Evolutionary conservation across 1,139 yeast genomes (phyloP).

Genomic region (Candida sp.): DNA sequence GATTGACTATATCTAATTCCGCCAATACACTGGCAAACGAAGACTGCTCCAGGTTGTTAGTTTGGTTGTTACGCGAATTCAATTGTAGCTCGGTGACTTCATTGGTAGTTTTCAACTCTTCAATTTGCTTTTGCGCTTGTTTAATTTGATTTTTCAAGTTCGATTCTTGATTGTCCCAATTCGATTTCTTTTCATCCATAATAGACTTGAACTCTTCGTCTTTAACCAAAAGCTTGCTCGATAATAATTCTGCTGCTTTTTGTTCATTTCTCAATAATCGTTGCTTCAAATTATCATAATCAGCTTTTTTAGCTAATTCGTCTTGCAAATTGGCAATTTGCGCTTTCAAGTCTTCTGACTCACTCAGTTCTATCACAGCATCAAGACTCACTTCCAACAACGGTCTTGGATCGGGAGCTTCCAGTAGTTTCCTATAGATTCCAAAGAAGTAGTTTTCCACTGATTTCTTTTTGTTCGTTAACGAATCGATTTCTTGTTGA

Average conservation of each 20-base stretch:
- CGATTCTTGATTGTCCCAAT: slow-evolving; percentile 54
- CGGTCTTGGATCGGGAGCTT: slow-evolving; percentile 93
- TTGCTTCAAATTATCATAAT: slow-evolving; percentile 72
- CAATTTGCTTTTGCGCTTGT: slow-evolving; percentile 46
- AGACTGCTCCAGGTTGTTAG: slow-evolving; percentile 7
- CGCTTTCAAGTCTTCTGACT: slow-evolving; percentile 46
- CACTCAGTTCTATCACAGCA: slow-evolving; percentile 58
- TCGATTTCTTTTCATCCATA: slow-evolving; percentile 60
- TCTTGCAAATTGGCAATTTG: slow-evolving; percentile 59
- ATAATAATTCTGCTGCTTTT: slow-evolving; percentile 49
- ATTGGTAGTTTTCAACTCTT: slow-evolving; percentile 53
- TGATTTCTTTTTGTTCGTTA: slow-evolving; percentile 73
- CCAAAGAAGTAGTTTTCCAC: slow-evolving; percentile 74
- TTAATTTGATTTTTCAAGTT: slow-evolving; percentile 42
- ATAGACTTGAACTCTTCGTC: slow-evolving; percentile 60
- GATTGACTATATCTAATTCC: slow-evolving; percentile 63
- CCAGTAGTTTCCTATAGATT: slow-evolving; percentile 72
- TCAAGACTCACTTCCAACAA: slow-evolving; percentile 70
- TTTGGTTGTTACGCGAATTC: slow-evolving; percentile 34
- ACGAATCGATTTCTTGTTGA: slow-evolving; percentile 81
- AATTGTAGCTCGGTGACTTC: slow-evolving; percentile 53
- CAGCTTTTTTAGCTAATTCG: slow-evolving; percentile 64
- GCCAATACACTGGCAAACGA: slow-evolving; percentile 33
- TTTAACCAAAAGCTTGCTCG: slow-evolving; percentile 47
- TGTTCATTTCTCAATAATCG: slow-evolving; percentile 58